Conservation (phyloP, 139 green algal genomes). For the Micractinium conductrix region DNA sequence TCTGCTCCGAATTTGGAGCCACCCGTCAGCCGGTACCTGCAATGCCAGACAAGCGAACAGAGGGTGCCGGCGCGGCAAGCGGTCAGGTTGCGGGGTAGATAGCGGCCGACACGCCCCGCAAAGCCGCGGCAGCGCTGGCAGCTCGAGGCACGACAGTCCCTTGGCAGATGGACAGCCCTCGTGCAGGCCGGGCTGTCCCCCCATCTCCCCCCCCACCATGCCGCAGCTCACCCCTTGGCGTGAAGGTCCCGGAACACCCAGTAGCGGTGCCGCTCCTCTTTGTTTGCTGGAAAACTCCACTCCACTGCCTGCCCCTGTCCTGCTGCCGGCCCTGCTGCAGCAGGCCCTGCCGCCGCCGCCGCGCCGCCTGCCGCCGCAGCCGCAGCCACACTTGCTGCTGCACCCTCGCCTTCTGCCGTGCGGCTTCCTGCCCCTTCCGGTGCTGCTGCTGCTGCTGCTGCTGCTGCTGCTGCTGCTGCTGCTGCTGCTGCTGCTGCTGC, state of each 20-base stretch:
- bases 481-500: no score
- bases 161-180: no score
- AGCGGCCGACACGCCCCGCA: no score
- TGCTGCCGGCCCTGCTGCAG: neutral
- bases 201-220: neutral
- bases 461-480: neutral
- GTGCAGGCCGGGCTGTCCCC: no score
- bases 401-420: no score
- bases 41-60: neutral
- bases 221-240: slow-evolving; percentile 10
- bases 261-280: slow-evolving; percentile 46
- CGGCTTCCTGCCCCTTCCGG: no score
- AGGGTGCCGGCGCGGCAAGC: no score
- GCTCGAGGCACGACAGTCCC: no score
- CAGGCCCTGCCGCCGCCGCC: neutral
- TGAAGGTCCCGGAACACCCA: slow-evolving; percentile 48
- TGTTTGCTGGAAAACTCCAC: slow-evolving; percentile 51
- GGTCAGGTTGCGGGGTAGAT: no score
- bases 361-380: no score
- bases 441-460: neutral
- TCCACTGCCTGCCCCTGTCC: neutral
- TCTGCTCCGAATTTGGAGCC: slow-evolving; percentile 87
- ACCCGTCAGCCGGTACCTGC: slow-evolving; percentile 66
- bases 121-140: no score
- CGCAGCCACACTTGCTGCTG: no score